Percentiles rank a stretch among this genome's conserved stretches.
Conservation (phyloP, 2,329 filamentous ascomycete species). For the Ceratocystis cubensis region DNA sequence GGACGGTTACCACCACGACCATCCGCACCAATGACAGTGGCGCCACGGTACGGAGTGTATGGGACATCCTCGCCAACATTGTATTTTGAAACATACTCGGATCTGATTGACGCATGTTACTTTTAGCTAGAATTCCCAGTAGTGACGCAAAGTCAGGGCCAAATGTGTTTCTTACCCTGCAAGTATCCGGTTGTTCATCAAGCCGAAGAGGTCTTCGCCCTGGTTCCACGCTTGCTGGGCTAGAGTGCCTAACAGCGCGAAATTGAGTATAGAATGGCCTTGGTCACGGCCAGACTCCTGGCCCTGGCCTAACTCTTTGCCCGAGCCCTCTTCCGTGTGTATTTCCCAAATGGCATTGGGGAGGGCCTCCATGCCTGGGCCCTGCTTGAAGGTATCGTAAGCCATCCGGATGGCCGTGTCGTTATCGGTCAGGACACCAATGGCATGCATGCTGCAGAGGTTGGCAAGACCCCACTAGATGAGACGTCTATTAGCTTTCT, state of each 20-base stretch:
- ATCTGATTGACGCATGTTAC: neutral
- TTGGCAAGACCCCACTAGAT: neutral
- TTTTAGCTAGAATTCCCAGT: neutral
- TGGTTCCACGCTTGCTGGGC: neutral
- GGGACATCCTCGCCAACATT: neutral
- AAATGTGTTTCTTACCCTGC: neutral
- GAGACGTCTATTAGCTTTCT: neutral
- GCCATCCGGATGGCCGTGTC: neutral
- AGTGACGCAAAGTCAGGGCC: neutral
- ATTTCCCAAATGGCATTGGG: neutral
- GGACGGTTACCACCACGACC: conserved; percentile 30
- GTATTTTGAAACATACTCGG: neutral
- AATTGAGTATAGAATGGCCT: neutral
- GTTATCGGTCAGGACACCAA: neutral
- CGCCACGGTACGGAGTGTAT: neutral
- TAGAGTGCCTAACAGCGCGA: neutral
- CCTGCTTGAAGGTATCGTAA: neutral
- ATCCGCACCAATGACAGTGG: neutral
- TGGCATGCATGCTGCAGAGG: neutral
- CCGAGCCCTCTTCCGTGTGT: neutral
- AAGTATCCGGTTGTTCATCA: neutral
- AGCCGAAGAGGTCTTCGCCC: neutral
- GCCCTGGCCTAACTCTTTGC: neutral
- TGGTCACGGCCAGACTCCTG: neutral
- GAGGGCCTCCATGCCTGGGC: neutral